These are phyloP conservation scores for Incumbomyces lentus DNA, from an alignment of 2,329 filamentous ascomycete species.

Conservation along the genomic window DNA sequence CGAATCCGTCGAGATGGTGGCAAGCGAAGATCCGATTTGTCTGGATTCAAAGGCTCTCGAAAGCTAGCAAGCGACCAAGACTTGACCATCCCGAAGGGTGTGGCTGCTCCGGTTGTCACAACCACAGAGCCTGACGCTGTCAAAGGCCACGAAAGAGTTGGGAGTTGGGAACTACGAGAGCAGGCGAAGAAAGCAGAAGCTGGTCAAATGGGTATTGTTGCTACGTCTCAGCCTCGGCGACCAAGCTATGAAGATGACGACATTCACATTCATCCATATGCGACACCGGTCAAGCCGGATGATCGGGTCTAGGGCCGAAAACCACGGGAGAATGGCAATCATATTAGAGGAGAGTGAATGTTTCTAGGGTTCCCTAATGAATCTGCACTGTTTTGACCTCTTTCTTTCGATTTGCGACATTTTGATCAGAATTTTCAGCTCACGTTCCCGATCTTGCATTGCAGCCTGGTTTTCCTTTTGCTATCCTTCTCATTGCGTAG, in stretches of 20 bases:
- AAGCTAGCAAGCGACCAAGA: conserved; percentile 48
- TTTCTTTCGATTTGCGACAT: too few relatives aligned
- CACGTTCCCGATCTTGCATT: too few relatives aligned
- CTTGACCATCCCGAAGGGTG: conserved; percentile 37
- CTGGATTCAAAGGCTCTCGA: conserved; percentile 46
- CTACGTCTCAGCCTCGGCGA: conserved; percentile 16
- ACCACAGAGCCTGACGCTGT: conserved; percentile 18
- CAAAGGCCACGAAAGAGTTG: conserved; percentile 42
- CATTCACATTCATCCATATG: conserved; percentile 27
- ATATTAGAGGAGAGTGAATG: too few relatives aligned
- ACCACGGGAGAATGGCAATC: too few relatives aligned
- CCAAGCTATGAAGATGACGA: conserved; percentile 37
- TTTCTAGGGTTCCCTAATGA: too few relatives aligned
- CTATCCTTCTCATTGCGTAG: too few relatives aligned
- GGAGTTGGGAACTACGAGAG: conserved; percentile 47
- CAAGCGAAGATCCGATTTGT: conserved; percentile 30
- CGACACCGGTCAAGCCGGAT: conserved; percentile 35
- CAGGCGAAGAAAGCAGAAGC: conserved; percentile 13
- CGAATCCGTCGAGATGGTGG: conserved; percentile 31
- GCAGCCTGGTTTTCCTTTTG: too few relatives aligned
- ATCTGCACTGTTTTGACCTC: too few relatives aligned
- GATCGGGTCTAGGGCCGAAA: conserved; percentile 35
- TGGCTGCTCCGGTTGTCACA: conserved; percentile 26
- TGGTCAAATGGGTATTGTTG: conserved; percentile 10
- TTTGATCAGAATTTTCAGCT: too few relatives aligned